Evolutionary conservation across 192 early-diverging fungal species (phyloP).

Genomic region (Podila epigama): DNA sequence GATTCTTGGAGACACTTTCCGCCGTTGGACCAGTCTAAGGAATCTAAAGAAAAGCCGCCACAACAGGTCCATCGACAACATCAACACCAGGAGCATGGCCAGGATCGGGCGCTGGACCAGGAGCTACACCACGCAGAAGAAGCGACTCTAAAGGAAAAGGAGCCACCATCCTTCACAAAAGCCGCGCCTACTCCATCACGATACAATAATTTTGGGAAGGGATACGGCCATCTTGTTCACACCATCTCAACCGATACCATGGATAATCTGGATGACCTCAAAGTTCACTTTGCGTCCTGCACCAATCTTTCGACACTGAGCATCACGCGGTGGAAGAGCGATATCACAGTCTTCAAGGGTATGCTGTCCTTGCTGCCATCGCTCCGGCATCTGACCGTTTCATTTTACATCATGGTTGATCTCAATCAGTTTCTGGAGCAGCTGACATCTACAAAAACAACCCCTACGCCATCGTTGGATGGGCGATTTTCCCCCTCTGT

Average conservation of each 20-base stretch:
- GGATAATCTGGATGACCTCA: conserved; percentile 17
- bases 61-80: too few species aligned
- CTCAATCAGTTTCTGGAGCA: conserved; percentile 12
- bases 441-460: neutral
- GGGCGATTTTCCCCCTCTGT: neutral
- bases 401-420: conserved; percentile 25
- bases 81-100: too few species aligned
- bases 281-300: conserved; percentile 18
- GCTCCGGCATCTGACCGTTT: conserved; percentile 6
- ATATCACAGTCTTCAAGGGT: conserved; percentile 1
- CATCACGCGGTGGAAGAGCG: conserved; percentile 23
- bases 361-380: neutral
- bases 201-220: too few species aligned
- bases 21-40: neutral
- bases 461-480: too few species aligned
- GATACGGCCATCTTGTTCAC: conserved; percentile 13
- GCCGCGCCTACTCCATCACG: too few species aligned
- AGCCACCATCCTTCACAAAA: too few species aligned
- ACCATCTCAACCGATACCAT: conserved; percentile 19
- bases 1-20: conserved; percentile 28
- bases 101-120: too few species aligned
- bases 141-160: too few species aligned
- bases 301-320: conserved; percentile 15
- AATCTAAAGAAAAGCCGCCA: too few species aligned
- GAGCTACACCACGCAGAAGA: too few species aligned